Evolutionary conservation across 2,329 filamentous ascomycete species (phyloP).

Genomic region (Zymoseptoria crescenta): DNA sequence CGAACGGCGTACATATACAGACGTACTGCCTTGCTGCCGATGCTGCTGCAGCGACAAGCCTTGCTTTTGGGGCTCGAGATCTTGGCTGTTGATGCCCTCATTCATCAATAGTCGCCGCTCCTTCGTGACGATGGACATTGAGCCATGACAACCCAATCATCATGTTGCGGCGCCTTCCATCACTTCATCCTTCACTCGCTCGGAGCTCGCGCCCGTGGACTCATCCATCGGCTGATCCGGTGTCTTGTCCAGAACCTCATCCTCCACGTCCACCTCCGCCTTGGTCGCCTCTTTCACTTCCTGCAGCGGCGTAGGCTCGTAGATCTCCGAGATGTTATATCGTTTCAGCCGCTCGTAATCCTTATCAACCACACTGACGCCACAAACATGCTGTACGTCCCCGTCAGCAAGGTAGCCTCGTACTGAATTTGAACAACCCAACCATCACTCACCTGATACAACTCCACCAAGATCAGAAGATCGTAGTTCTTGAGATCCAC

Average conservation of each 20-base stretch:
- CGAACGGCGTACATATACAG: not conserved
- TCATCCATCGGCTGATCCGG: not conserved
- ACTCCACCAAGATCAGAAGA: slow-evolving; percentile 69
- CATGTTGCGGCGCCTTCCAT: not conserved
- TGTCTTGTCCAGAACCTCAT: not conserved
- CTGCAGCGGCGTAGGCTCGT: slow-evolving; percentile 42
- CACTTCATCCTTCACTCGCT: not conserved
- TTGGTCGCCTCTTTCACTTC: not conserved
- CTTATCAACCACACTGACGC: slow-evolving; percentile 69
- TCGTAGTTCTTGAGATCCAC: slow-evolving; percentile 73
- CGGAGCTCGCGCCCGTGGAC: not conserved
- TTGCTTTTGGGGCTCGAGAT: not conserved
- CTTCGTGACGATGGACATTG: no score
- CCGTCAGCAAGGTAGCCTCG: not conserved
- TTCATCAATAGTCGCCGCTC: not conserved
- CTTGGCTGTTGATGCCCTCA: not conserved
- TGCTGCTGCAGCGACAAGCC: not conserved
- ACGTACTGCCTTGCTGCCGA: no score
- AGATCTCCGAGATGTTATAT: slow-evolving; percentile 71
- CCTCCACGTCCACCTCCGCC: not conserved
- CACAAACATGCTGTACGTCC: slow-evolving; percentile 57
- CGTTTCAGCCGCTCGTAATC: slow-evolving; percentile 68
- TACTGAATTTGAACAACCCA: not conserved
- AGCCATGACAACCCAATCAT: no score
- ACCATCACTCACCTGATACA: slow-evolving; percentile 59